A percentile compares a stretch with the other conserved stretches of the same genome.
These are phyloP conservation scores for Tetraselmis striata DNA, from an alignment of 139 green algal species.

Conservation along the genomic window DNA sequence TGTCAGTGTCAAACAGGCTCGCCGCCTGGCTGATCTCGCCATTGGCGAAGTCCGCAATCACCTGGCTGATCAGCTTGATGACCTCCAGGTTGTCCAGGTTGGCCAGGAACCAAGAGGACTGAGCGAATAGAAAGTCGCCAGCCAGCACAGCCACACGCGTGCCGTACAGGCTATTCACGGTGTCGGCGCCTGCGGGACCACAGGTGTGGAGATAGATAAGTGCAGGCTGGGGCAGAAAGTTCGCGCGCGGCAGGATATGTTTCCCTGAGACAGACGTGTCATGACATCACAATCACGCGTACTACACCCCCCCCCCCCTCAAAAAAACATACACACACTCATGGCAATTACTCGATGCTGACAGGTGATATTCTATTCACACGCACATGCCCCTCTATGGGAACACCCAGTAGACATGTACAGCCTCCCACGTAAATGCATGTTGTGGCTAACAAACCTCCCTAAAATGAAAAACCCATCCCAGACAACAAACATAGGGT, in stretches of 20 bases:
- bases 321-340: conserved; percentile 1
- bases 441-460: too few relatives aligned
- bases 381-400: too few relatives aligned
- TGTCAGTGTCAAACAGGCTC: conserved; percentile 81
- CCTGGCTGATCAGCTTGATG: conserved; percentile 96
- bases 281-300: too few relatives aligned
- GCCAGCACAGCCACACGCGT: conserved; percentile 90
- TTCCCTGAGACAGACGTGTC: too few relatives aligned
- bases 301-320: too few relatives aligned
- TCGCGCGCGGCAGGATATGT: too few relatives aligned
- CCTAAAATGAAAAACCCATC: too few relatives aligned
- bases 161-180: conserved; percentile 91
- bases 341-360: neutral
- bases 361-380: too few relatives aligned
- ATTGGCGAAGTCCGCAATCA: conserved; percentile 99
- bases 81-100: conserved; percentile 98
- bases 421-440: too few relatives aligned
- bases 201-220: neutral
- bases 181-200: conserved; percentile 64
- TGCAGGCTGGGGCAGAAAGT: neutral
- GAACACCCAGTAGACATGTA: too few relatives aligned
- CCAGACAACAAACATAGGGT: too few relatives aligned
- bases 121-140: conserved; percentile 97
- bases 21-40: conserved; percentile 92
- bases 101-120: conserved; percentile 95